Evolutionary conservation across 2,329 filamentous ascomycete genomes (phyloP).

Genomic region (Exophiala lecanii-corni): DNA sequence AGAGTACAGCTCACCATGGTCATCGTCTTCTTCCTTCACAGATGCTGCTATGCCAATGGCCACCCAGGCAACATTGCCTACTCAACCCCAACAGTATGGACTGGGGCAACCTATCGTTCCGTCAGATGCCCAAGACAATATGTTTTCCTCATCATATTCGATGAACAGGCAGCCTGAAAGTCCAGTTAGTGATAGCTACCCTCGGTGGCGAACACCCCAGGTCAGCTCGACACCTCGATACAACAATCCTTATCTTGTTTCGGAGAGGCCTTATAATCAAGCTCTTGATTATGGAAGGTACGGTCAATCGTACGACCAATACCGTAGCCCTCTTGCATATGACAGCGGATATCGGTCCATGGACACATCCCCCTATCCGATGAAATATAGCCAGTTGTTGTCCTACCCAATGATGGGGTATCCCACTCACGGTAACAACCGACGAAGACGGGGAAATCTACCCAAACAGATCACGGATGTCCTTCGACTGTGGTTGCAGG

Average conservation of each 20-base stretch:
- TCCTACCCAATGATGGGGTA: slow-evolving; percentile 19
- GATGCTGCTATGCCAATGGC: slow-evolving; percentile 13
- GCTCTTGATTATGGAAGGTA: slow-evolving; percentile 11
- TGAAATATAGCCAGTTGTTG: slow-evolving; percentile 17
- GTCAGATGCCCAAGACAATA: slow-evolving; percentile 14
- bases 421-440: slow-evolving; percentile 28
- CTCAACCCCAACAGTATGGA: slow-evolving; percentile 7
- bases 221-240: slow-evolving; percentile 11
- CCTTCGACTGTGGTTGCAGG: slow-evolving; percentile 71
- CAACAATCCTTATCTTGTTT: slow-evolving; percentile 15
- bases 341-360: slow-evolving; percentile 13
- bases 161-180: slow-evolving; percentile 10
- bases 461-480: slow-evolving; percentile 84
- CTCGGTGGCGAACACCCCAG: slow-evolving; percentile 14
- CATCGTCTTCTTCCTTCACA: slow-evolving; percentile 13
- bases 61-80: slow-evolving; percentile 8
- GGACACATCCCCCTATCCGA: slow-evolving; percentile 14
- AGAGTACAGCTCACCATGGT: slow-evolving; percentile 18
- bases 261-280: slow-evolving; percentile 13
- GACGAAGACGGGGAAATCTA: slow-evolving; percentile 70
- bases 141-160: slow-evolving; percentile 15
- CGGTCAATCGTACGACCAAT: slow-evolving; percentile 14
- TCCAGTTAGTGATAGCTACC: slow-evolving; percentile 8
- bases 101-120: slow-evolving; percentile 16
- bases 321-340: slow-evolving; percentile 14